These are phyloP conservation scores for Aristolochia contorta DNA, from an alignment of 164 flowering plant genomes.

Conservation along the genomic window DNA sequence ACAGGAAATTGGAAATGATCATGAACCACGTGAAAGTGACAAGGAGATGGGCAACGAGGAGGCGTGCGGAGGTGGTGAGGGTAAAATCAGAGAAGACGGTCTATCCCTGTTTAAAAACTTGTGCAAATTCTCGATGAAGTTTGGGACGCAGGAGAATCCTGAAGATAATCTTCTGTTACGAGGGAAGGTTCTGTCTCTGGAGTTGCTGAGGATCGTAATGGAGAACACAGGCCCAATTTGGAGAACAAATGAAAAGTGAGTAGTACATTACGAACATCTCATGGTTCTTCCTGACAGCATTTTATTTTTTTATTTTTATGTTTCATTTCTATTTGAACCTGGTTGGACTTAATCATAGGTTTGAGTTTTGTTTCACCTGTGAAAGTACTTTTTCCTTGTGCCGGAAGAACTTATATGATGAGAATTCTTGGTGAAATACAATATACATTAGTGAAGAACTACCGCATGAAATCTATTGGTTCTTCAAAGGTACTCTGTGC, in stretches of 20 bases:
- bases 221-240: slow-evolving; percentile 72
- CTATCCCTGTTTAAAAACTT: slow-evolving; percentile 72
- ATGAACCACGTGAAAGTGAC: not conserved
- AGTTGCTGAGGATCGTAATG: slow-evolving; percentile 69
- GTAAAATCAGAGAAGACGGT: slow-evolving; percentile 84
- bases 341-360: too few species aligned
- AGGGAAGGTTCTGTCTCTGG: slow-evolving; percentile 85
- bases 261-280: not conserved
- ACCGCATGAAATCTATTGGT: too few species aligned
- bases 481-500: too few species aligned
- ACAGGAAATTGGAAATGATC: slow-evolving; percentile 14
- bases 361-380: too few species aligned
- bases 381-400: too few species aligned
- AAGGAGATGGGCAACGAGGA: slow-evolving; percentile 15
- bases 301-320: too few species aligned
- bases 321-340: too few species aligned
- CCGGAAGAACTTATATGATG: too few species aligned
- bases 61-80: slow-evolving; percentile 20
- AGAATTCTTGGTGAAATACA: too few species aligned
- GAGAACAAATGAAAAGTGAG: slow-evolving; percentile 77
- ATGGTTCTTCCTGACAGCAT: too few species aligned
- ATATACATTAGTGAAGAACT: too few species aligned
- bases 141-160: slow-evolving; percentile 67
- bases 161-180: slow-evolving; percentile 86
- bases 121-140: slow-evolving; percentile 95